Evolutionary conservation across 129 eudicot species (phyloP).

Genomic region (Escallonia rubra): DNA sequence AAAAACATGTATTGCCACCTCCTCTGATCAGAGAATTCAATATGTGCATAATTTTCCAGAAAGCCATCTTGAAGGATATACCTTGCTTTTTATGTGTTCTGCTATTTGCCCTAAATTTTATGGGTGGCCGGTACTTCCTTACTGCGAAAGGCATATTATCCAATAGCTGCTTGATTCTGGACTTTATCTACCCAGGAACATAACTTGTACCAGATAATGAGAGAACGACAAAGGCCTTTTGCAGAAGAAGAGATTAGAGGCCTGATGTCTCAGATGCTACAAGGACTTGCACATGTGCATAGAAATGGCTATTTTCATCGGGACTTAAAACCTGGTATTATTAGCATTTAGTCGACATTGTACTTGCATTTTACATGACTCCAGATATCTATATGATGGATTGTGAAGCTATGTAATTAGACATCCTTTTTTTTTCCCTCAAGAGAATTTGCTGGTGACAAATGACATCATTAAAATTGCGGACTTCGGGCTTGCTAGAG

Average conservation of each 20-base stretch:
- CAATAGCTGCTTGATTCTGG: conserved; percentile 4
- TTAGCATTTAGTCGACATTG: too few species aligned
- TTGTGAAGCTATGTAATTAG: neutral
- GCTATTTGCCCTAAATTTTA: neutral
- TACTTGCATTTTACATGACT: too few species aligned
- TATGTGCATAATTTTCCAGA: too few species aligned
- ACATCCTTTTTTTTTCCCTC: neutral
- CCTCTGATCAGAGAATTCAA: too few species aligned
- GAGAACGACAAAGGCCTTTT: conserved; percentile 60
- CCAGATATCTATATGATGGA: too few species aligned
- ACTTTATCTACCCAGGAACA: conserved; percentile 50
- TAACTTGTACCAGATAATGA: conserved; percentile 78
- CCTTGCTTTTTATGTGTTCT: neutral
- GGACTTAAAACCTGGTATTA: conserved; percentile 97
- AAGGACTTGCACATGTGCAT: conserved; percentile 89
- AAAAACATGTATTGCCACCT: too few species aligned
- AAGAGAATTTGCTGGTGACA: conserved; percentile 92
- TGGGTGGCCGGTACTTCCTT: neutral
- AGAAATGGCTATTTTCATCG: conserved; percentile 84
- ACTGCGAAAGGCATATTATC: neutral
- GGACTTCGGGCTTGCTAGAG: conserved; percentile 97
- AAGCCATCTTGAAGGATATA: neutral
- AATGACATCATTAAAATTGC: conserved; percentile 70
- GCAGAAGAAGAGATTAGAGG: conserved; percentile 77
- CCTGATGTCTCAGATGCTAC: conserved; percentile 71